Percentiles rank a stretch among this genome's conserved stretches.
Evolutionary conservation across 768 basidiomycete genomes (phyloP).

Genomic region (Sarcodon sp.): DNA sequence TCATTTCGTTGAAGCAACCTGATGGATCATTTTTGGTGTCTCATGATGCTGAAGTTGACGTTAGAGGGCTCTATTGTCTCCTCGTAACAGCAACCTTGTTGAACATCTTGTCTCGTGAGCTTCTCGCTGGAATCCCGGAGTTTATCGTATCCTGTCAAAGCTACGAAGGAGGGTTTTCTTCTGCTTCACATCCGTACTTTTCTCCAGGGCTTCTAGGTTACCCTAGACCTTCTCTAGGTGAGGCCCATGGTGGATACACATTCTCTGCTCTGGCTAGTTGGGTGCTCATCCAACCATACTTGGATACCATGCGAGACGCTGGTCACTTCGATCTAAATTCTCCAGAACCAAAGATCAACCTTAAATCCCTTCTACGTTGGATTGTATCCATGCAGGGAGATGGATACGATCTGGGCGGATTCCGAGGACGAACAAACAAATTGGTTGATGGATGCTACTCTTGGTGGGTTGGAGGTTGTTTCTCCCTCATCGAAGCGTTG

Average conservation of each 20-base stretch:
- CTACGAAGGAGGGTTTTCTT: constrained; percentile 93
- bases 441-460: constrained; percentile 98
- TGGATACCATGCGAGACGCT: constrained; percentile 12
- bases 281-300: constrained; percentile 58
- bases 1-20: constrained; percentile 82
- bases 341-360: constrained; percentile 36
- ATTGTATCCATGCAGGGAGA: constrained; percentile 75
- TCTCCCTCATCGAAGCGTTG: constrained; percentile 58
- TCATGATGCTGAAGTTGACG: constrained; percentile 83
- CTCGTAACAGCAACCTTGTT: constrained; percentile 74
- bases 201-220: constrained; percentile 2
- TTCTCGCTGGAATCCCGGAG: constrained; percentile 58
- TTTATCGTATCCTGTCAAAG: constrained; percentile 91
- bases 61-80: constrained; percentile 93
- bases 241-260: constrained; percentile 97
- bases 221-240: constrained; percentile 73
- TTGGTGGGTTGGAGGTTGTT: constrained; percentile 98
- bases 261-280: constrained; percentile 86
- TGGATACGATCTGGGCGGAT: constrained; percentile 80
- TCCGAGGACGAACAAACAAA: constrained; percentile 90
- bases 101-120: constrained; percentile 80
- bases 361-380: constrained; percentile 61
- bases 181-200: constrained; percentile 61
- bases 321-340: neutral
- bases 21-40: constrained; percentile 93